A percentile compares a stretch with the other conserved stretches of the same genome.
Conservation (phyloP, 2,329 filamentous ascomycete genomes). For the Xylaria sp. region DNA sequence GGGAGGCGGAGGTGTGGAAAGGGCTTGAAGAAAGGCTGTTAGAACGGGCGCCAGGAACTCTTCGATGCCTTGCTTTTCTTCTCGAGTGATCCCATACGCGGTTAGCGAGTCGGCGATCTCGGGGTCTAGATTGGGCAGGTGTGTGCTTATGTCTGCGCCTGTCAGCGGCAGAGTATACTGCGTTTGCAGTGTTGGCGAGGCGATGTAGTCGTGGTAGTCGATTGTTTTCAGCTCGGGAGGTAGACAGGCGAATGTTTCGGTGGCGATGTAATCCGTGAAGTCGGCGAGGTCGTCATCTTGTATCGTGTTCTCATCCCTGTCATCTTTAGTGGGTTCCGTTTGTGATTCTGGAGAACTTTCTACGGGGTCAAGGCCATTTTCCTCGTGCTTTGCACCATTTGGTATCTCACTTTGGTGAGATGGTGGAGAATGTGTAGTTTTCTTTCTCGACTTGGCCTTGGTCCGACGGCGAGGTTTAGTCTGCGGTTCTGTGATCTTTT, state of each 20-base stretch:
- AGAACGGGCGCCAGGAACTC: conserved; percentile 72
- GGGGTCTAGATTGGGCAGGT: conserved; percentile 66
- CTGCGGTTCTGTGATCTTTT: conserved; percentile 60
- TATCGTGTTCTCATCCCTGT: conserved; percentile 40
- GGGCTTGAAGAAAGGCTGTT: conserved; percentile 67
- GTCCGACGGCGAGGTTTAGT: conserved; percentile 58
- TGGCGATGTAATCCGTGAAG: conserved; percentile 82
- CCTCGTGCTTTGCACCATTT: neutral
- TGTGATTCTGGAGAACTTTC: neutral
- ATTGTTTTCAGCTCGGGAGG: conserved; percentile 70
- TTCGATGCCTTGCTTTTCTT: conserved; percentile 54
- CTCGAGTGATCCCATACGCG: conserved; percentile 71
- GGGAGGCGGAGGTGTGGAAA: conserved; percentile 70
- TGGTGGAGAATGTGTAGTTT: conserved; percentile 24
- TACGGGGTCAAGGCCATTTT: neutral
- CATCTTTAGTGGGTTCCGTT: conserved; percentile 30
- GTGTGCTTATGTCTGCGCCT: conserved; percentile 56
- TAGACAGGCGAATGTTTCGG: conserved; percentile 73
- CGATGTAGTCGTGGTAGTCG: conserved; percentile 66
- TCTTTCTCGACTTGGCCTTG: conserved; percentile 51
- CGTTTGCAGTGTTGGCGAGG: conserved; percentile 59
- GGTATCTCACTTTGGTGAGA: neutral
- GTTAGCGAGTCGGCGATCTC: conserved; percentile 72
- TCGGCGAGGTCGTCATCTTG: conserved; percentile 76
- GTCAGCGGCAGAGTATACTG: conserved; percentile 69